phyloP scores from a whole-genome alignment of 106 monocot genomes.

The Acorus calamus region DNA sequence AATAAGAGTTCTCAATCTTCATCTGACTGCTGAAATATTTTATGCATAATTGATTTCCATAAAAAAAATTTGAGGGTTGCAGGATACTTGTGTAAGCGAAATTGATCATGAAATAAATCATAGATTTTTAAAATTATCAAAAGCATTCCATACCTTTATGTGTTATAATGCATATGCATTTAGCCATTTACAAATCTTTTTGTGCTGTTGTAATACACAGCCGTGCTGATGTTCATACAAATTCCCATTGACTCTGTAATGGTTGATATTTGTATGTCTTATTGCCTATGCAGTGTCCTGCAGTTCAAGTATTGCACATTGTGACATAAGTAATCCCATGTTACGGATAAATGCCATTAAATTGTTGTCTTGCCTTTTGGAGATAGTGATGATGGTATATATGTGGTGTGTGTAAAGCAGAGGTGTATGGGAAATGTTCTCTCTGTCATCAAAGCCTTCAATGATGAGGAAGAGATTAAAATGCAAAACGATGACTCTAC shows the following conservation, averaged over 20 bases:
- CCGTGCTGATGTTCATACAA: too few relatives aligned
- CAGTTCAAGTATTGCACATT: slow-evolving; percentile 18
- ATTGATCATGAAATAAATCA: too few relatives aligned
- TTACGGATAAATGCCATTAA: slow-evolving; percentile 24
- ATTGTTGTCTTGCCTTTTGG: slow-evolving; percentile 18
- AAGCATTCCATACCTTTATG: too few relatives aligned
- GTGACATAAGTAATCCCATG: slow-evolving; percentile 5
- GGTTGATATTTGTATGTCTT: neutral
- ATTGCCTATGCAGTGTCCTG: slow-evolving; percentile 15
- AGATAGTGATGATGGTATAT: slow-evolving; percentile 9
- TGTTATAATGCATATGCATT: too few relatives aligned
- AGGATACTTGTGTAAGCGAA: too few relatives aligned
- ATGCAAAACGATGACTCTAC: neutral
- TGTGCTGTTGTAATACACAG: too few relatives aligned
- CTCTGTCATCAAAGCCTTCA: slow-evolving; percentile 12
- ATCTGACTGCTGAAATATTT: too few relatives aligned
- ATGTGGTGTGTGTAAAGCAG: slow-evolving; percentile 1
- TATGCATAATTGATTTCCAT: too few relatives aligned
- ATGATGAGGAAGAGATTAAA: slow-evolving; percentile 21
- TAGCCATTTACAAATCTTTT: too few relatives aligned
- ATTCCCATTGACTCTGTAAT: neutral
- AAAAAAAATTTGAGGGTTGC: too few relatives aligned
- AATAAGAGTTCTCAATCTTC: too few relatives aligned
- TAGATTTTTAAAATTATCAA: too few relatives aligned
- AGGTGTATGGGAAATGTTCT: slow-evolving; percentile 11